phyloP scores from a whole-genome alignment of 805 yeast species.

The Starmerella vaccinii region DNA sequence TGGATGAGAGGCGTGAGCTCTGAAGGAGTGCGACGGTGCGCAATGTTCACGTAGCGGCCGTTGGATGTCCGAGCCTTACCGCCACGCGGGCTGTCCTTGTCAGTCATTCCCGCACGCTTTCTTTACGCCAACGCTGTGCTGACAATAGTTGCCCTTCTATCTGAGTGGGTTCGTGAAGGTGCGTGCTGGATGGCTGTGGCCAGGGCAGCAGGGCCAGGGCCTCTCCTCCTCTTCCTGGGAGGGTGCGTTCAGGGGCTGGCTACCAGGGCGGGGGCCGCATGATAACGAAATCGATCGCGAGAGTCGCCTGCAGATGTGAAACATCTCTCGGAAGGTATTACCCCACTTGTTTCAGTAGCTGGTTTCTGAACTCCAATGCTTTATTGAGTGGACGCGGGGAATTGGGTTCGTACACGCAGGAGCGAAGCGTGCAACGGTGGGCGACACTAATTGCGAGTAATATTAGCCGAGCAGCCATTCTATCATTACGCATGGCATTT shows the following conservation, averaged over 20 bases:
- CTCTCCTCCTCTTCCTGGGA: background rate
- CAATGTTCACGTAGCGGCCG: constrained; percentile 64
- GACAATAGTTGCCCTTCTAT: background rate
- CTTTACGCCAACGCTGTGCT: background rate
- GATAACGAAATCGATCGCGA: background rate
- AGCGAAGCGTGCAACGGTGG: too few relatives aligned
- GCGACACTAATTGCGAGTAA: too few relatives aligned
- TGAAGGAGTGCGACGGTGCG: constrained; percentile 94
- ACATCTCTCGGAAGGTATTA: background rate
- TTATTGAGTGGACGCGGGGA: too few relatives aligned
- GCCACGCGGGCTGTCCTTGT: constrained; percentile 11
- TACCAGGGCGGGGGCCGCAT: constrained; percentile 4
- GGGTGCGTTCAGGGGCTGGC: background rate
- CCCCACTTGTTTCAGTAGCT: too few relatives aligned
- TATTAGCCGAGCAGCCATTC: background rate
- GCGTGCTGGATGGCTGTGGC: background rate
- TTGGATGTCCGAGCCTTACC: constrained; percentile 23
- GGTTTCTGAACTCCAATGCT: background rate
- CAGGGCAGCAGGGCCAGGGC: constrained; percentile 7
- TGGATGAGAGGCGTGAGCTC: constrained; percentile 89
- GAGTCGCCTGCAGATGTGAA: background rate
- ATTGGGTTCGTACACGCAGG: too few relatives aligned
- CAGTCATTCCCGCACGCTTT: constrained; percentile 9
- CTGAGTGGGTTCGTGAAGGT: background rate
- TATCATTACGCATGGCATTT: too few relatives aligned